phyloP scores from a whole-genome alignment of 1,139 yeast species.

The Suhomyces guaymorum region DNA sequence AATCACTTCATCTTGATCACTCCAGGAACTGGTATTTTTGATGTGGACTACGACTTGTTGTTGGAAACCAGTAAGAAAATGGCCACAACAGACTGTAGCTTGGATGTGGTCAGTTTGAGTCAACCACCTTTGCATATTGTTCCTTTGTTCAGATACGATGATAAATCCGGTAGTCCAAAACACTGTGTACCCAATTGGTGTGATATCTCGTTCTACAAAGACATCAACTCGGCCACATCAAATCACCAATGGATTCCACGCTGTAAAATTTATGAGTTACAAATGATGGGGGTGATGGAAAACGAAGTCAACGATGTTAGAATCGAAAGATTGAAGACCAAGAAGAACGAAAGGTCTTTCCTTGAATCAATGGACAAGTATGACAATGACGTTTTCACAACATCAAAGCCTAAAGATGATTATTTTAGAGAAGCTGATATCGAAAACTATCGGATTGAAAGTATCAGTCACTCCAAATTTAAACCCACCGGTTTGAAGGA shows the following conservation, averaged over 20 bases:
- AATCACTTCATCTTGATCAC: conserved; percentile 82
- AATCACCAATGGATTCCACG: conserved; percentile 78
- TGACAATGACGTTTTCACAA: conserved; percentile 55
- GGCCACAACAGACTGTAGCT: conserved; percentile 75
- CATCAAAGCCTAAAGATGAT: conserved; percentile 19
- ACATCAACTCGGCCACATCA: conserved; percentile 39
- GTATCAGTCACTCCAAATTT: conserved; percentile 3
- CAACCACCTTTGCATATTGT: conserved; percentile 91
- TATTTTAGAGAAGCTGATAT: conserved; percentile 15
- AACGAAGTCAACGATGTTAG: conserved; percentile 71
- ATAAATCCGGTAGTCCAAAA: conserved; percentile 50
- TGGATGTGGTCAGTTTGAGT: conserved; percentile 85
- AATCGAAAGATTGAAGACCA: conserved; percentile 51
- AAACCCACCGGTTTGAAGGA: conserved; percentile 17
- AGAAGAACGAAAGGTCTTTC: conserved; percentile 33
- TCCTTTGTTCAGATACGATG: conserved; percentile 75
- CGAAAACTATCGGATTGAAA: conserved; percentile 11
- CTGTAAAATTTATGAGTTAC: conserved; percentile 90
- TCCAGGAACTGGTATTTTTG: conserved; percentile 92
- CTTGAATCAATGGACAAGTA: conserved; percentile 58
- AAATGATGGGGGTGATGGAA: conserved; percentile 98
- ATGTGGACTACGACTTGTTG: conserved; percentile 81
- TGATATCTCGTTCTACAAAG: conserved; percentile 86
- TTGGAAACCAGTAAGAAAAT: conserved; percentile 75
- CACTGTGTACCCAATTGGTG: conserved; percentile 95